Conservation (phyloP, 2,329 filamentous ascomycete species). For the Diatrype stigma region DNA sequence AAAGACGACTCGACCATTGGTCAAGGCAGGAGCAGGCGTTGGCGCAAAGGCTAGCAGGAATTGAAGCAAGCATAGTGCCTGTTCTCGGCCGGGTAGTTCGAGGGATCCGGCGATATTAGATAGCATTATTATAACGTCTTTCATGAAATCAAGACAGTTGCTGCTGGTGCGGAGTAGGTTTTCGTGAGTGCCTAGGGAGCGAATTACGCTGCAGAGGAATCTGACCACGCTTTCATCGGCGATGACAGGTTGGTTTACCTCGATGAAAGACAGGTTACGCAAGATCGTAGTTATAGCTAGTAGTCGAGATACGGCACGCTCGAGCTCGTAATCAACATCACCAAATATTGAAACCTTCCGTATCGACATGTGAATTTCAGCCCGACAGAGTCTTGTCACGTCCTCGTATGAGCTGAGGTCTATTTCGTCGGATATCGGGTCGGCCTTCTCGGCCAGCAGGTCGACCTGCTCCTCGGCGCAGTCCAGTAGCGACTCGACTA, state of each 20-base stretch:
- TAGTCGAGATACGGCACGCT: slow-evolving; percentile 79
- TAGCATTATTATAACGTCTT: slow-evolving; percentile 82
- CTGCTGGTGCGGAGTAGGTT: slow-evolving; percentile 76
- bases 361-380: slow-evolving; percentile 60
- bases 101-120: slow-evolving; percentile 83
- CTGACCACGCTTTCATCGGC: slow-evolving; percentile 75
- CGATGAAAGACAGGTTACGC: slow-evolving; percentile 84
- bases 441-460: slow-evolving; percentile 75
- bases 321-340: slow-evolving; percentile 72
- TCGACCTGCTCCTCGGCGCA: slow-evolving; percentile 89
- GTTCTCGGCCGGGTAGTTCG: slow-evolving; percentile 79
- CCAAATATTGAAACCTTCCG: slow-evolving; percentile 72
- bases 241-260: slow-evolving; percentile 67
- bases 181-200: slow-evolving; percentile 83
- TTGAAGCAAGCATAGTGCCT: slow-evolving; percentile 79
- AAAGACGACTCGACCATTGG: slow-evolving; percentile 65
- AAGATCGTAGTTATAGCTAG: slow-evolving; percentile 90
- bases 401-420: slow-evolving; percentile 84
- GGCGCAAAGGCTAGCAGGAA: slow-evolving; percentile 91
- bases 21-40: slow-evolving; percentile 59
- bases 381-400: slow-evolving; percentile 70
- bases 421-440: slow-evolving; percentile 82
- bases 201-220: slow-evolving; percentile 77
- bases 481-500: slow-evolving; percentile 83
- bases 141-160: slow-evolving; percentile 95